Base-by-base conservation (phyloP, 1,284 basidiomycete genomes). In the Rhodotorula sp. region DNA sequence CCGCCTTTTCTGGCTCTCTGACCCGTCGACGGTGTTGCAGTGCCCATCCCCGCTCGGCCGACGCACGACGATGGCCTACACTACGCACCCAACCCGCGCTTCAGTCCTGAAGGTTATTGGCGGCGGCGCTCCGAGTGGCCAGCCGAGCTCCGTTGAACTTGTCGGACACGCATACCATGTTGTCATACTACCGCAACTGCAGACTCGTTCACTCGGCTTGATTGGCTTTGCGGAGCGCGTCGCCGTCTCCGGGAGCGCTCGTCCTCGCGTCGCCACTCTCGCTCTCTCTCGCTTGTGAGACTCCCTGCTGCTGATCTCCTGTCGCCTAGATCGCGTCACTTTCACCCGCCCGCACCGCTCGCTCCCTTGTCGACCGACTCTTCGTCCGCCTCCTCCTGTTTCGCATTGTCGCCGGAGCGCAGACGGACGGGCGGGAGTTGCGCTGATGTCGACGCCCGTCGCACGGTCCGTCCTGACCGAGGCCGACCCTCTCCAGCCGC, bases 11-110 rank as follows among this genome's bases (percentile, higher is more conserved):
- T 19, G 7, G 49, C 8, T 19, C 29, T 22, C 27, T 52, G 46
- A 4, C 36, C 51, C 8, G 13, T 47, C n/a, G 9, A 47, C 57
- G 20, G 9, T 82, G 90, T 70, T n/a, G 30, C 77, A 91, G 90
- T 92, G 62, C 91, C 90, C 11, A 83, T 91, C 46, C 88, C 88
- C 32, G 81, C 80, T 36, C 83, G 82, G 1, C 68, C 73, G 2
- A 29, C 11, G 22, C 79, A 81, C 56, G 82, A 81, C 59, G 87
- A 91, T 75, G 91, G 90, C 0, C 70, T 90, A 46, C 79, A 80
- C 47, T 92, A 87, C 77, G 83, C 83, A 24, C 82, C 84, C 19
- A 92, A 92, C 76, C 89, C 89, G 49, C 84, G 90, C 29, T 91
- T 90, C 80, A 88, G 89, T 75, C 72, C 77, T 2, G 84, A 88